Evolutionary conservation across 2,329 filamentous ascomycete species (phyloP).

Genomic region (Botrytis galanthina): DNA sequence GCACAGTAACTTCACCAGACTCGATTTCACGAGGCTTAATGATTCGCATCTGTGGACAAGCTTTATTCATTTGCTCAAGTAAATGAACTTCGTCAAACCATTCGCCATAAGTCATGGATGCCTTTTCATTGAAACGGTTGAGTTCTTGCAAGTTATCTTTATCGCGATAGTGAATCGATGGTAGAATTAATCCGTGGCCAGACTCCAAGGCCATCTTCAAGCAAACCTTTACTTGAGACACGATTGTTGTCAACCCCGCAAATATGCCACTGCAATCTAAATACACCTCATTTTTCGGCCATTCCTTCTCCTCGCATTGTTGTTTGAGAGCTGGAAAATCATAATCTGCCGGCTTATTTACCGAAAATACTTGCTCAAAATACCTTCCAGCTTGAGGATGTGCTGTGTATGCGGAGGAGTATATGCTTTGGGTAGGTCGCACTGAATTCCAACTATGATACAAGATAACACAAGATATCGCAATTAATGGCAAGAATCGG

Average conservation of each 20-base stretch:
- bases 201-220: constrained; percentile 41
- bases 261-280: constrained; percentile 38
- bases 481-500: constrained; percentile 7
- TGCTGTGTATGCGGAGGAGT: not conserved
- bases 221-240: constrained; percentile 41
- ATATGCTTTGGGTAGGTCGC: not conserved
- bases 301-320: constrained; percentile 30
- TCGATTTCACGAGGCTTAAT: constrained; percentile 35
- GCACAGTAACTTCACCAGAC: constrained; percentile 25
- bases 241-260: constrained; percentile 39
- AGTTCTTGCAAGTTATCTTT: constrained; percentile 36
- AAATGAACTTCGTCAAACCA: constrained; percentile 41
- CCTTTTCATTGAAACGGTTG: constrained; percentile 38
- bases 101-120: constrained; percentile 38
- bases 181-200: constrained; percentile 37
- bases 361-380: constrained; percentile 40
- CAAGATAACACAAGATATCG: constrained; percentile 4
- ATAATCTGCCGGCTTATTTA: constrained; percentile 26
- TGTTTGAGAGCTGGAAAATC: constrained; percentile 31
- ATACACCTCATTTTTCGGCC: constrained; percentile 35
- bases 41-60: constrained; percentile 40
- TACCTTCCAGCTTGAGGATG: constrained; percentile 25
- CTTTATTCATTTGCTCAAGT: constrained; percentile 28
- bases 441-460: constrained; percentile 8
- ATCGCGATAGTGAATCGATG: constrained; percentile 39